Evolutionary conservation across 495 filamentous ascomycete species (phyloP), one percentile per base, ranked within the genome.

Genomic region (Jackrogersella multiformis): DNA sequence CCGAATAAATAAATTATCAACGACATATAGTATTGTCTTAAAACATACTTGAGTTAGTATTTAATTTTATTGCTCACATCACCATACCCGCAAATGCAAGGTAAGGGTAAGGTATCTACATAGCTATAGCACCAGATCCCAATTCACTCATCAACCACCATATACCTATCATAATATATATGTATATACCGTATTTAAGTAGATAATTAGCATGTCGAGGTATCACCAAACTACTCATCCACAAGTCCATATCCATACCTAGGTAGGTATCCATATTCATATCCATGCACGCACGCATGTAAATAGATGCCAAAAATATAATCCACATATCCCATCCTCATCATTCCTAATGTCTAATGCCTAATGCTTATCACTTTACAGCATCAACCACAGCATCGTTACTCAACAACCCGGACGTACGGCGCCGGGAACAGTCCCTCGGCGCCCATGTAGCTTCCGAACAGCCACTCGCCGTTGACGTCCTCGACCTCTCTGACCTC

Each of bases 391-490:
- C 26, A 32, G 16, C 23, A 20, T 38, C 21, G 23, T 12, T 55
- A 34, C 35, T 73, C 76, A 21, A 83, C 42, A 21, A 85, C 52
- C 66, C 73, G 75, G 28, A 92, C 89, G 83, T 92, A 91, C 24
- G 82, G 78, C 18, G 87, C 86, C 3, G 92, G 92, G 75, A 96
- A 94, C 64, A 96, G 61, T 0, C 92, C 92, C 59, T 82, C 85
- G 28, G 74, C 77, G 15, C 91, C 92, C 73, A 90, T 89, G 82
- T 96, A 97, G 32, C 82, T 85, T 0, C 93, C 93, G 79, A 87
- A 87, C 56, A 81, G 91, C 92, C 92, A 97, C 75, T 96, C 92
- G 36, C 87, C 91, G 76, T 95, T 96, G 42, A 94, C 86, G 75
- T 91, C 88, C 76, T 91, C 87, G 32, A 87, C 87, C 80, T 97